These are phyloP conservation scores for Mycothermus thermophilus DNA, from an alignment of 495 filamentous ascomycete species.

Conservation along the genomic window DNA sequence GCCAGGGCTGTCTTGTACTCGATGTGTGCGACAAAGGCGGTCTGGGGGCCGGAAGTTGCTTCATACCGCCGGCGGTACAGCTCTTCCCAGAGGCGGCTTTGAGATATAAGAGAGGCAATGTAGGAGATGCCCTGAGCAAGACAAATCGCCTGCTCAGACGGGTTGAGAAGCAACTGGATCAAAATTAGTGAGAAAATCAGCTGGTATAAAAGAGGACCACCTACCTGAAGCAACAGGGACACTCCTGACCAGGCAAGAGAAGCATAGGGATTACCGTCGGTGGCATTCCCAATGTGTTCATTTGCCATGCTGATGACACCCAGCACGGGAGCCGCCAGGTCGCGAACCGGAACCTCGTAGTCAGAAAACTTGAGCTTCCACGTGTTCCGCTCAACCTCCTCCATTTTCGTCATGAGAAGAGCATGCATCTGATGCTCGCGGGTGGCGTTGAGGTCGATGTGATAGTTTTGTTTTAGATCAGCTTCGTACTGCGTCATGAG, in stretches of 20 bases:
- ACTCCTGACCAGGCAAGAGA: background rate
- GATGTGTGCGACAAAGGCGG: too few species aligned
- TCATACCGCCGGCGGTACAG: background rate
- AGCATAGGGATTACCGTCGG: background rate
- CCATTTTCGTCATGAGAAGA: background rate
- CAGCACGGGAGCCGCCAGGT: background rate
- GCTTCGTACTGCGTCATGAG: background rate
- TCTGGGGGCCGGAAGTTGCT: too few species aligned
- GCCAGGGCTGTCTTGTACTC: background rate
- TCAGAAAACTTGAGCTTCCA: background rate
- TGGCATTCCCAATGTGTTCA: background rate
- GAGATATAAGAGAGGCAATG: background rate
- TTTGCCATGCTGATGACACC: background rate
- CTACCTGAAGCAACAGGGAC: background rate
- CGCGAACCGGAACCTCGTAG: background rate
- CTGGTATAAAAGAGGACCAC: background rate
- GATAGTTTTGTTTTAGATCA: too few species aligned
- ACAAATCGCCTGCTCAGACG: background rate
- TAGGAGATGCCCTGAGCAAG: background rate
- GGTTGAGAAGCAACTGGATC: background rate
- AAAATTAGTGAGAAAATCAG: background rate
- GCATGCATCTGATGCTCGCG: background rate
- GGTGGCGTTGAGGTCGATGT: background rate
- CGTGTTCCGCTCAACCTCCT: background rate
- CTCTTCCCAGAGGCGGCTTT: constrained; percentile 1